phyloP scores from a whole-genome alignment of 2,329 filamentous ascomycete species.

The Microdochium nivale region DNA sequence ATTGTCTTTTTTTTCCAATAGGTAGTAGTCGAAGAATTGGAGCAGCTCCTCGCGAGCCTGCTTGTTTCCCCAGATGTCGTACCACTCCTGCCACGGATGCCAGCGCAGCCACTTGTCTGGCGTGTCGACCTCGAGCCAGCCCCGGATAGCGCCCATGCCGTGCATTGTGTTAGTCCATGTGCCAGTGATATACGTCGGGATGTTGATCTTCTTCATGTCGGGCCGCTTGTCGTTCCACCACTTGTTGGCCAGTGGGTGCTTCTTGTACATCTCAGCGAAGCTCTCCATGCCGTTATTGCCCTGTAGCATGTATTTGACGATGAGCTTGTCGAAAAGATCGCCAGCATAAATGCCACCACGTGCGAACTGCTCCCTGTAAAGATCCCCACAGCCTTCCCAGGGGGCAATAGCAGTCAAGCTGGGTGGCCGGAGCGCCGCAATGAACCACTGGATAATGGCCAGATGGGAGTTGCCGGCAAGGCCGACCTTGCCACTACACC shows the following conservation, averaged over 20 bases:
- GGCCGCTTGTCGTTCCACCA: constrained; percentile 27
- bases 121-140: constrained; percentile 25
- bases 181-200: constrained; percentile 24
- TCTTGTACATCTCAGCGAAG: constrained; percentile 5
- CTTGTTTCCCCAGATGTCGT: constrained; percentile 27
- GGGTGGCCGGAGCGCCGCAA: constrained; percentile 8
- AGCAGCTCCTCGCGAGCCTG: constrained; percentile 25
- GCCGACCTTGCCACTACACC: constrained; percentile 14
- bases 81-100: constrained; percentile 33
- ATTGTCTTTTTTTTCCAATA: constrained; percentile 29
- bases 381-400: constrained; percentile 11
- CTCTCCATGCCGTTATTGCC: constrained; percentile 6
- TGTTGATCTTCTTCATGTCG: constrained; percentile 23
- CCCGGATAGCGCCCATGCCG: constrained; percentile 25
- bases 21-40: constrained; percentile 35
- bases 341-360: constrained; percentile 11
- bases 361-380: constrained; percentile 14
- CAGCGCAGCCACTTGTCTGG: constrained; percentile 34
- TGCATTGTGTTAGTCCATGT: constrained; percentile 23
- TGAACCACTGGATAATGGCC: constrained; percentile 15
- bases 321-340: constrained; percentile 5
- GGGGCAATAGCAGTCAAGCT: constrained; percentile 10
- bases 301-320: constrained; percentile 8
- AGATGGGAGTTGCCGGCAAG: constrained; percentile 15
- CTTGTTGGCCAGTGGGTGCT: constrained; percentile 4